Percentiles rank a stretch among this genome's conserved stretches.
Conservation (phyloP, 2,329 filamentous ascomycete genomes). For the Xylariaceae sp. region DNA sequence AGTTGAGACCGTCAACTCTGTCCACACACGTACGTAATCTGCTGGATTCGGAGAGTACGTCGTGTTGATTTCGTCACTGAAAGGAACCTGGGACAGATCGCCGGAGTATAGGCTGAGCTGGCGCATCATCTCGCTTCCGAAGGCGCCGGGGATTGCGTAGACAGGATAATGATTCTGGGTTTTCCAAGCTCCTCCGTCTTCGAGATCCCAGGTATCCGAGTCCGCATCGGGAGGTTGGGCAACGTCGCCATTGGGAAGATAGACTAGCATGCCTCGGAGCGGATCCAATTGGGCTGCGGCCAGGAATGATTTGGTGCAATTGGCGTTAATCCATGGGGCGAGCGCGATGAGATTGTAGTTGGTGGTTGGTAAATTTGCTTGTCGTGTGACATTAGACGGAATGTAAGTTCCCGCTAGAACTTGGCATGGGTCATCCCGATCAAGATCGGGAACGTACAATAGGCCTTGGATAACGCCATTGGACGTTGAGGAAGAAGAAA, state of each 20-base stretch:
- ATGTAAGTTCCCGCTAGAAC: constrained; percentile 66
- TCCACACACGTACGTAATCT: constrained; percentile 65
- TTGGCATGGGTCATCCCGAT: constrained; percentile 61
- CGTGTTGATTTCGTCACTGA: constrained; percentile 57
- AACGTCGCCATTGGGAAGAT: constrained; percentile 58
- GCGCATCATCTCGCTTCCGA: constrained; percentile 69
- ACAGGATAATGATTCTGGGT: constrained; percentile 73
- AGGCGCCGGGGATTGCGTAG: constrained; percentile 74
- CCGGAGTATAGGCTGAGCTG: constrained; percentile 78
- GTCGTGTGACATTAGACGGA: constrained; percentile 74
- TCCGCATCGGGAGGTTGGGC: constrained; percentile 66
- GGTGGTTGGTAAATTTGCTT: constrained; percentile 66
- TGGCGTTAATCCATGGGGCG: constrained; percentile 79
- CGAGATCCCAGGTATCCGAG: constrained; percentile 70
- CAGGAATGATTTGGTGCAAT: constrained; percentile 77
- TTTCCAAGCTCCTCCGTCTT: constrained; percentile 74
- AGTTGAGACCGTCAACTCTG: constrained; percentile 52
- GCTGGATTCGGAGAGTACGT: constrained; percentile 57
- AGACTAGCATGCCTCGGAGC: constrained; percentile 66
- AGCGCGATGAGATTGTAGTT: constrained; percentile 79
- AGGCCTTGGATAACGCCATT: constrained; percentile 73
- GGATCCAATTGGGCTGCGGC: constrained; percentile 59
- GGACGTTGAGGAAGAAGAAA: constrained; percentile 61
- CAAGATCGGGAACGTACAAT: constrained; percentile 80
- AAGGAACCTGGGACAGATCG: constrained; percentile 65